Base-by-base conservation (phyloP, 2,329 filamentous ascomycete genomes). In the Cladosporium colombiae region DNA sequence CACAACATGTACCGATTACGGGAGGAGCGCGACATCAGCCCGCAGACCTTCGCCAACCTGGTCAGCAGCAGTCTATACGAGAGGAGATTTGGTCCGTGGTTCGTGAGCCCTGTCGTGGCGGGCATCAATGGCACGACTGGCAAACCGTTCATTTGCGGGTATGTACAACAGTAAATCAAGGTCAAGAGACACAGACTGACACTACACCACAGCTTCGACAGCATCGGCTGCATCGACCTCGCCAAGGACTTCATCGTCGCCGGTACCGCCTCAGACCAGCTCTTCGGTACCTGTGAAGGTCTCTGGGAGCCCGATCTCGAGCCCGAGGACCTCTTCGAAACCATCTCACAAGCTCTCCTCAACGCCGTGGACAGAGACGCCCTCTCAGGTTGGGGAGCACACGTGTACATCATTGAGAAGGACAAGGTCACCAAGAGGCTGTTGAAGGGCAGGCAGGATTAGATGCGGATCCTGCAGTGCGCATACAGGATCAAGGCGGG, bases 351-450 rank as follows among this genome's bases (percentile, higher is more conserved):
- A 82, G 89, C 94, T 62, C 86, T 99, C 67, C 86, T 99, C 73
- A 98, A 96, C 81, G 95, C 95, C 67, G 92, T 98, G 66, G 95
- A 99, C 81, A 88, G 95, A 82, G 95, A 99, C 81, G 95, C 95
- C 62, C 85, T 99, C 70, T 97, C 94, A 44, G 95, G 95, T 70
- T 98, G 95, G 95, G 95, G 95, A 78, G 95, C 95, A 46, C 93
- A 99, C 78, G 95, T 99, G 73, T 99, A 98, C 83, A 96, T 99
- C 77, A 96, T 99, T 80, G 95, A 98, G 85, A 99, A 99, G 87
- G 93, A 97, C 84, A 98, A 98, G 91, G 92, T 99, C 70, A 98
- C 95, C 76, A 97, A 98, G 90, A 87, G 95, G 79, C 88, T 99
- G 88, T 85, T 99, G 80, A 98, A 98, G 88, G 93, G 93, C 78